phyloP scores from a whole-genome alignment of 352 stramenopile genomes.

The Halophytophthora batemanensis region DNA sequence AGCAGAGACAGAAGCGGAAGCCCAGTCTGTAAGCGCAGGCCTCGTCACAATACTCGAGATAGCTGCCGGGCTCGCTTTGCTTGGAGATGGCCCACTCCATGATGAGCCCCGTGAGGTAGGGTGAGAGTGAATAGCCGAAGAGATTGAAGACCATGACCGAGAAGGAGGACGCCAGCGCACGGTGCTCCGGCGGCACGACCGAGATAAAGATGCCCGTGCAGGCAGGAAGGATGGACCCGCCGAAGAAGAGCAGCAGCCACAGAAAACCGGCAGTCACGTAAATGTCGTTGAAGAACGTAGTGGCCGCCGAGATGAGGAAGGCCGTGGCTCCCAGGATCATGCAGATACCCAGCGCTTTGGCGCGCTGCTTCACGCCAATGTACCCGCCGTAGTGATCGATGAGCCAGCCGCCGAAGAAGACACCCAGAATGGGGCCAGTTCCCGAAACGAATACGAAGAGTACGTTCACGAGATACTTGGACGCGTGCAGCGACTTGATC shows the following conservation, averaged over 20 bases:
- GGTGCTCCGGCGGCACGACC: constrained; percentile 68
- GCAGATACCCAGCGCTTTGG: constrained; percentile 72
- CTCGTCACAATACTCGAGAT: constrained; percentile 77
- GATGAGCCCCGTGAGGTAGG: constrained; percentile 72
- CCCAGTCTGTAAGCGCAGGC: constrained; percentile 76
- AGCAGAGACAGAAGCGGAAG: constrained; percentile 81
- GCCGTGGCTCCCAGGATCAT: constrained; percentile 71
- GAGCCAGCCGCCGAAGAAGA: constrained; percentile 80
- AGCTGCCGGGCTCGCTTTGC: constrained; percentile 49
- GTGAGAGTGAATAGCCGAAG: constrained; percentile 74
- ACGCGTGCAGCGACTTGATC: constrained; percentile 81
- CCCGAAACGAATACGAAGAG: constrained; percentile 80
- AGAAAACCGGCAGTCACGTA: constrained; percentile 72
- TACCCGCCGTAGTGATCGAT: constrained; percentile 79
- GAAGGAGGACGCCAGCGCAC: constrained; percentile 73
- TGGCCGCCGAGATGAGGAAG: constrained; percentile 59
- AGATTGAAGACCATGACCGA: constrained; percentile 86
- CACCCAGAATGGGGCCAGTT: constrained; percentile 75
- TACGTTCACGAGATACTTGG: constrained; percentile 80
- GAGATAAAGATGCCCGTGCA: constrained; percentile 87
- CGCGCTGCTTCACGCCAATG: constrained; percentile 69
- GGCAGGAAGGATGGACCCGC: constrained; percentile 71
- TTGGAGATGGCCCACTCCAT: constrained; percentile 80
- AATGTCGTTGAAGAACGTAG: constrained; percentile 79
- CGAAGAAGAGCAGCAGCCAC: constrained; percentile 83